These are phyloP conservation scores for Scytalidium lignicola DNA, from an alignment of 2,329 filamentous ascomycete species.

Conservation along the genomic window DNA sequence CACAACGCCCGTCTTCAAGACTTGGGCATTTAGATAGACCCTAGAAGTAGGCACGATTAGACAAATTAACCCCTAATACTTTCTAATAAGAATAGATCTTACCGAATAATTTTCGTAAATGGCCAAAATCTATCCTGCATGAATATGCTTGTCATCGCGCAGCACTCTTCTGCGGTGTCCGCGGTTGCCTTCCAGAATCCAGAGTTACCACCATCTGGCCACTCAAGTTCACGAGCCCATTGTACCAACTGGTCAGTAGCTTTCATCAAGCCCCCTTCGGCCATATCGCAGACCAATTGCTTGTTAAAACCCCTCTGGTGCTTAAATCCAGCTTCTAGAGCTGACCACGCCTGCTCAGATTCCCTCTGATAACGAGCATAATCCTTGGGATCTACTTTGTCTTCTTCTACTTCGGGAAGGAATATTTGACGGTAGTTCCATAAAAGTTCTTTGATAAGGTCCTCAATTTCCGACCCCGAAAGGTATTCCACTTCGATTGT, in stretches of 20 bases:
- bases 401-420: constrained; percentile 17
- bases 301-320: constrained; percentile 24
- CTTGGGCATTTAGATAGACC: constrained; percentile 26
- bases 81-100: constrained; percentile 1
- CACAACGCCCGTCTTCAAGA: constrained; percentile 29
- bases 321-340: constrained; percentile 30
- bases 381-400: constrained; percentile 17
- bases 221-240: constrained; percentile 27
- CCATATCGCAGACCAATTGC: constrained; percentile 19
- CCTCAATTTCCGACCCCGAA: constrained; percentile 20
- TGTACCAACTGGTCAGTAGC: constrained; percentile 20
- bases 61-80: neutral
- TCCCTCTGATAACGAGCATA: constrained; percentile 22
- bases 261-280: constrained; percentile 21
- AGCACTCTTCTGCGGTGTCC: constrained; percentile 26
- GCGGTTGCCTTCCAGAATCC: constrained; percentile 28
- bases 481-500: constrained; percentile 30
- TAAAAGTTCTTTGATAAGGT: constrained; percentile 26
- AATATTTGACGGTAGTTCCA: constrained; percentile 29
- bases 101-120: constrained; percentile 33
- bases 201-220: constrained; percentile 21
- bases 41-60: constrained; percentile 14
- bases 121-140: constrained; percentile 31
- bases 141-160: constrained; percentile 25
- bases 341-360: constrained; percentile 37